Base-by-base conservation (phyloP, 1,284 basidiomycete species). In the Coniferiporia weirii region DNA sequence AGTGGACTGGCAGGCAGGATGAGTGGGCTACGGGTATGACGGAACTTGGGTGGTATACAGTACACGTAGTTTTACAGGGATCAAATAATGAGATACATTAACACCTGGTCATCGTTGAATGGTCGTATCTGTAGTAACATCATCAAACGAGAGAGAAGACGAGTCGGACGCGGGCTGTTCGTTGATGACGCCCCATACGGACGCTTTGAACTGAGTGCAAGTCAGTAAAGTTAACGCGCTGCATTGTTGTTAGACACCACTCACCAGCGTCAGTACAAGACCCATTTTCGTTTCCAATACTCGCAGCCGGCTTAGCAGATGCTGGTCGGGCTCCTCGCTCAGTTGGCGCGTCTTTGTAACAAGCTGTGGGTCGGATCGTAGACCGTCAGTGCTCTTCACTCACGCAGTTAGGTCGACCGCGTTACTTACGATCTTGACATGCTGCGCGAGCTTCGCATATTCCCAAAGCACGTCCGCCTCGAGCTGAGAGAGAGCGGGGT, bases 201-300 rank as follows among this genome's bases (percentile, higher is more conserved):
- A 94, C 0, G 93, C 93, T 75, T 95, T 93, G 80, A 93, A 96
- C 88, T 96, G 71, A 1, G 64, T 63, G 50, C 45, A 19, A 17
- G n/a, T 19, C 15, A 54, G 20, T 17, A 35, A 32, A 19, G 50
- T 47, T 17, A 45, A 54, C 45, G 46, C 27, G 6, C 32, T 17
- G 36, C 34, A 63, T 52, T 4, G 59, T 22, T 43, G 10, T 2
- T 43, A 12, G 12, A 43, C 7, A 15, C 32, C 20, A 77, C 82
- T 64, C 66, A 92, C 93, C 73, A 95, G 72, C 0, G 94, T 96
- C 67, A 95, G 74, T 0, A 96, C 93, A 43, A 99, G 79, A 5
- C 93, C 93, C 90, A 98, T 95, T 73, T 97, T 97, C 69, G 90
- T 85, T 71, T 98, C 96, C 48, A 98, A 76, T 1, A 85, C 80